Evolutionary conservation across 2,329 filamentous ascomycete species (phyloP), one percentile per base, ranked within the genome.

Genomic region (Sporothrix inflata): DNA sequence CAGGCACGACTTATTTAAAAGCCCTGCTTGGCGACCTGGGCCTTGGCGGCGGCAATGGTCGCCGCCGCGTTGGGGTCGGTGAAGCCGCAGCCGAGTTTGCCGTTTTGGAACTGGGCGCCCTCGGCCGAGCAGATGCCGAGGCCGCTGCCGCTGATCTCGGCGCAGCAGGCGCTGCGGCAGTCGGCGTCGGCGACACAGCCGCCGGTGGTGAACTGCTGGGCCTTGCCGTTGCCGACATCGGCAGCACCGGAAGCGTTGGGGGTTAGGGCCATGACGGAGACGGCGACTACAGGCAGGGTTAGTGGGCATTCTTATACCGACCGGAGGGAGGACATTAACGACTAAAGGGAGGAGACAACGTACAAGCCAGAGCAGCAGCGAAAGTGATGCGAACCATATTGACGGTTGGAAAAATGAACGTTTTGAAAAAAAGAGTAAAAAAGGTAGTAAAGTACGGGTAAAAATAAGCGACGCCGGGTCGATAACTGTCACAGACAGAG

Each of bases 81-180:
- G 72, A 80, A 80, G 71, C 76, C 75, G 73, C 79, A 80, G 55
- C 79, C 79, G n/a, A 75, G 74, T 78, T 80, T 80, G 71, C 79
- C 79, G 75, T 78, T 78, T 75, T 80, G 79, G 72, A 76, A 76
- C 70, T 76, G 73, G 4, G 79, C 79, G n/a, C 75, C 78, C 61
- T 74, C 76, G 72, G 76, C 78, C 27, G 78, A 80, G 77, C 79
- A 80, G 73, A 80, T 77, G 66, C 79, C 79, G 40, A 75, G 71
- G 21, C 76, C 76, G 34, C 69, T 71, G 74, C 73, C 73, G 71
- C 75, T 75, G 74, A 78, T 76, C 72, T 78, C 78, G 30, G 71
- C 71, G 75, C 78, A 80, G 61, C 73, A 77, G 11, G 75, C 75
- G 16, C 75, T 75, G 66, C 70, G 65, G 75, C 79, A 80, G 74